These are phyloP conservation scores for Phaffia rhodozyma DNA, from an alignment of 1,284 basidiomycete genomes.

Conservation along the genomic window DNA sequence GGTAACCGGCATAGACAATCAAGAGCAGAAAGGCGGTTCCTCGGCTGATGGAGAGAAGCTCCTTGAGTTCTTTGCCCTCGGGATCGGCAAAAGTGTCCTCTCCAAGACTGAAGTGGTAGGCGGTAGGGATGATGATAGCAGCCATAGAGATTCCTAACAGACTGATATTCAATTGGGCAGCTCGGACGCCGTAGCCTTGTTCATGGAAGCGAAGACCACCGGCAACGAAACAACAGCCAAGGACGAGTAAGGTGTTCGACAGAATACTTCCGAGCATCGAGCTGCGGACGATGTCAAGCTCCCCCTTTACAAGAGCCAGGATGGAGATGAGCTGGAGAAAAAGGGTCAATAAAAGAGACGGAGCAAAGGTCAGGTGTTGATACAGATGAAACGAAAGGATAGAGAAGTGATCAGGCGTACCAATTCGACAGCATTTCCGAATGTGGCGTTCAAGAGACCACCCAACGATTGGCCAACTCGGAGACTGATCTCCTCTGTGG, in stretches of 20 bases:
- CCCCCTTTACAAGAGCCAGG: slow-evolving; percentile 64
- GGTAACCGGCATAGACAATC: slow-evolving; percentile 41
- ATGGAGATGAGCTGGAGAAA: slow-evolving; percentile 45
- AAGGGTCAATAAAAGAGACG: slow-evolving; percentile 31
- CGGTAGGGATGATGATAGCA: slow-evolving; percentile 63
- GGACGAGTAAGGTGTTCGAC: slow-evolving; percentile 59
- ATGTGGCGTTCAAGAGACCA: slow-evolving; percentile 39
- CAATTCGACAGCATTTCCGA: slow-evolving; percentile 25
- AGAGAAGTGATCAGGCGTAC: background rate
- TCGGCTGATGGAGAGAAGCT: slow-evolving; percentile 37
- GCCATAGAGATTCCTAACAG: slow-evolving; percentile 65
- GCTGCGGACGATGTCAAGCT: slow-evolving; percentile 68
- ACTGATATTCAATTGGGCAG: slow-evolving; percentile 68
- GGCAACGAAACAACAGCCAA: slow-evolving; percentile 42
- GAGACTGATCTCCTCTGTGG: slow-evolving; percentile 39
- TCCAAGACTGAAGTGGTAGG: slow-evolving; percentile 43
- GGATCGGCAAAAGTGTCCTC: slow-evolving; percentile 23
- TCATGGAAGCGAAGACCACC: slow-evolving; percentile 51
- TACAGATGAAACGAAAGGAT: slow-evolving; percentile 5
- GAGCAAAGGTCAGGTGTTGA: slow-evolving; percentile 32
- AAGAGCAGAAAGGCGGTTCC: slow-evolving; percentile 48
- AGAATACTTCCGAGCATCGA: slow-evolving; percentile 48
- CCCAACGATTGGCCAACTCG: slow-evolving; percentile 39
- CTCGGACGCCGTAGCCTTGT: slow-evolving; percentile 51
- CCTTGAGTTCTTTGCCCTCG: slow-evolving; percentile 27